phyloP scores from a whole-genome alignment of 805 yeast species.

The Zygosaccharomyces gambellarensis region DNA sequence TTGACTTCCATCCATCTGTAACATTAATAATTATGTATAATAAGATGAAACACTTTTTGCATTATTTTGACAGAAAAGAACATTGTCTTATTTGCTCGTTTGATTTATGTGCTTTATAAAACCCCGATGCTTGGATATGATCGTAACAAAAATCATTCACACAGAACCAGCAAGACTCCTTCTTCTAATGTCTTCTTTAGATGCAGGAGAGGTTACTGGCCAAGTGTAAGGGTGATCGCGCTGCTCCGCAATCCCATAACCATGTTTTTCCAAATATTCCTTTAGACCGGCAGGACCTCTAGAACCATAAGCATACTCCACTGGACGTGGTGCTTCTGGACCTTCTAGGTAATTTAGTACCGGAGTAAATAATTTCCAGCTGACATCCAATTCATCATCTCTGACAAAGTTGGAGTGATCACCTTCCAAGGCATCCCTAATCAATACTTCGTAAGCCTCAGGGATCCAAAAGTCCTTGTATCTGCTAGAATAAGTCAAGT shows the following conservation, averaged over 20 bases:
- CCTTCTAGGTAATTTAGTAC: constrained; percentile 75
- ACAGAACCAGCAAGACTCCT: neutral
- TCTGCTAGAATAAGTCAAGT: constrained; percentile 75
- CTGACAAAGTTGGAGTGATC: constrained; percentile 97
- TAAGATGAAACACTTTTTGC: neutral
- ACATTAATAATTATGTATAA: constrained; percentile 1
- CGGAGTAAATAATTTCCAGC: constrained; percentile 94
- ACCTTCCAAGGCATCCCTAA: constrained; percentile 83
- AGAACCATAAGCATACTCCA: constrained; percentile 78
- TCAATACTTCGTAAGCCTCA: constrained; percentile 94
- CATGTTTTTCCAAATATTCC: constrained; percentile 60
- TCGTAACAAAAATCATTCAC: neutral
- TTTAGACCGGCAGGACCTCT: constrained; percentile 75
- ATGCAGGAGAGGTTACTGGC: constrained; percentile 68
- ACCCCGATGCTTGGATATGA: neutral
- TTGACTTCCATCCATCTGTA: neutral
- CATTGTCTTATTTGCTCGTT: neutral
- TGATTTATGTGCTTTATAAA: neutral
- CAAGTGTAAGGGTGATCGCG: constrained; percentile 67
- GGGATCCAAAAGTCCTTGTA: constrained; percentile 91
- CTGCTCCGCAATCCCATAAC: constrained; percentile 57
- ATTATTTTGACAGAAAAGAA: neutral
- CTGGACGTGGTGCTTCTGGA: constrained; percentile 60
- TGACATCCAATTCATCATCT: constrained; percentile 91
- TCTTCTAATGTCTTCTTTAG: constrained; percentile 4